Base-by-base conservation (phyloP, 345 rosid genomes). In the Corchorus capsularis region DNA sequence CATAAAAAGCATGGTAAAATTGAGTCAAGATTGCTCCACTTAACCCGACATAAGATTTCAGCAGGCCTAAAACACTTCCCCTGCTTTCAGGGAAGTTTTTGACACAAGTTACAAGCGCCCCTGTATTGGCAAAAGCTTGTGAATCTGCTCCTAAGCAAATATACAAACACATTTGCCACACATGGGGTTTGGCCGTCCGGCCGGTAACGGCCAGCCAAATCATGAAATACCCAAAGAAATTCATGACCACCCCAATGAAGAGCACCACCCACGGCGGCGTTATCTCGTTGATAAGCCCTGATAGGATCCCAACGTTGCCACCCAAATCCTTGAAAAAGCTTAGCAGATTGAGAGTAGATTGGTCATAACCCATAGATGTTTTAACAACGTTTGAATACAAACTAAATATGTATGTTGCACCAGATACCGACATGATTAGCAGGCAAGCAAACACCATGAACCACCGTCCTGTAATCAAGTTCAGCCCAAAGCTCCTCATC, bases 11-110 rank as follows among this genome's bases (percentile, higher is more conserved):
- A 78, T 74, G 90, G 64, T 55, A 87, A 6, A 87, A 62, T 46
- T 83, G 86, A 6, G 86, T 83, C 65, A 87, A 70, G 54, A 87
- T 85, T 41, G 90, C 88, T 6, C 90, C 90, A 62, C 90, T 85
- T 12, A 85, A 75, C 43, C 90, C 88, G 68, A 87, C 84, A 35
- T 80, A 79, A 2, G 86, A 88, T 53, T 87, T 87, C 74, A 87
- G 79, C 50, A 87, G 75, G 75, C 90, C 90, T 57, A 87, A 62
- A 63, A 85, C 81, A 69, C 79, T 80, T 9, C 86, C 88, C 73
- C 88, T 73, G 66, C 83, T 81, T 60, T 85, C 86, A 17, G 90
- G 90, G 88, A 87, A 87, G 78, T 85, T 87, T 72, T 87, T 85
- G 20, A 87, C 90, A 75, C 85, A 83, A 53, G 90, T 85, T 59